Base-by-base conservation (phyloP, 1,284 basidiomycete species). In the Exobasidium cylindrosporum region DNA sequence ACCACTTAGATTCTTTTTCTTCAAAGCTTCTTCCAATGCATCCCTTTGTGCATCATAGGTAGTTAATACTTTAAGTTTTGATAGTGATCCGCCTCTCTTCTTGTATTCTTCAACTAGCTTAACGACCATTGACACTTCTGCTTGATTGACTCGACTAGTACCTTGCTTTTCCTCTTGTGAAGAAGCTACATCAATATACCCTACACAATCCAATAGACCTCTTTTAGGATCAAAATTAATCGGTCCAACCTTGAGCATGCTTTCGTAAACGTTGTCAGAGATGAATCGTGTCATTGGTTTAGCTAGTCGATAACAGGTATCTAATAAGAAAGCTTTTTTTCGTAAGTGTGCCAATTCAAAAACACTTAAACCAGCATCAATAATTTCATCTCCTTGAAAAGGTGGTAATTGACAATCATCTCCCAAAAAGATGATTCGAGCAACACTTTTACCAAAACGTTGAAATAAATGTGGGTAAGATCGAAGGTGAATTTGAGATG, bases 351-450 rank as follows among this genome's bases (percentile, higher is more conserved):
- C 4, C 23, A 62, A 29, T 24, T 57, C 61, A 35, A 62, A 62
- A 4, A 60, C 57, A n/a, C 56, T 59, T 17, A 32, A 13, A n/a
- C 29, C 54, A 23, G 44, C 55, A 13, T 30, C 10, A 3, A 17
- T 1, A 13, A 62, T 46, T 7, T 57, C 44, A 23, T 62, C 61
- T 29, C n/a, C 14, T n/a, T 58, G 45, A n/a, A 46, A 60, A 11
- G 61, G 61, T 7, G 54, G 31, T 13, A 62, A 49, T 49, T 62
- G 61, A 24, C 57, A 28, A 45, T 49, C 57, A 49, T 62, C 61
- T n/a, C 61, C 61, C 23, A 62, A 40, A 54, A 58, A 62, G 23
- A 40, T n/a, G 7, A 62, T 43, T 13, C 61, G 31, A 5, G 28
- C 61, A 7, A 62, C 26, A 5, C 26, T 60, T 29, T 24, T 21